phyloP scores from a whole-genome alignment of 2,329 filamentous ascomycete species.

The Emmonsiellopsis sp. region DNA sequence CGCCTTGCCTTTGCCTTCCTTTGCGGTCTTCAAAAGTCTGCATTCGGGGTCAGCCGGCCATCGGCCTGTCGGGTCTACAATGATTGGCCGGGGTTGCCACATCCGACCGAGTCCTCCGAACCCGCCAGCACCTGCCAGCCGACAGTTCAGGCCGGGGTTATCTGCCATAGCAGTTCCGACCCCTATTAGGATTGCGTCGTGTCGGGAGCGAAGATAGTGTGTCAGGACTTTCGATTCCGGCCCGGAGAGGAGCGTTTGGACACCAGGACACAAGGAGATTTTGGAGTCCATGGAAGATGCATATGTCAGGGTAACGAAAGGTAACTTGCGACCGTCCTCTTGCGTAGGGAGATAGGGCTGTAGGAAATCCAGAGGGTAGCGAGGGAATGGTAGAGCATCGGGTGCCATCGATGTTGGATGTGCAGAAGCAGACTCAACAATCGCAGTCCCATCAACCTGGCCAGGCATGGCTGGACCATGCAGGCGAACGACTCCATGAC shows the following conservation, averaged over 20 bases:
- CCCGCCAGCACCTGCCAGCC: slow-evolving; percentile 53
- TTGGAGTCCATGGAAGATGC: slow-evolving; percentile 81
- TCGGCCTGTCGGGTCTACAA: slow-evolving; percentile 69
- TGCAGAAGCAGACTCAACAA: background rate
- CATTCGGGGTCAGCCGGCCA: slow-evolving; percentile 55
- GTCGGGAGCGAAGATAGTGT: slow-evolving; percentile 74
- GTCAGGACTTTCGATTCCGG: slow-evolving; percentile 84
- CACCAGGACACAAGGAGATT: slow-evolving; percentile 64
- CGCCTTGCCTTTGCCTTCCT: slow-evolving; percentile 56
- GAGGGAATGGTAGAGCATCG: slow-evolving; percentile 37
- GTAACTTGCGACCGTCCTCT: slow-evolving; percentile 27
- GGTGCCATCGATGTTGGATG: slow-evolving; percentile 16
- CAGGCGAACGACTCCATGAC: slow-evolving; percentile 31
- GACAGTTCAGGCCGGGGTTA: slow-evolving; percentile 76
- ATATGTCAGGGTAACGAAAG: slow-evolving; percentile 72
- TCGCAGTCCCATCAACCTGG: slow-evolving; percentile 5
- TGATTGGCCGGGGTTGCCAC: slow-evolving; percentile 67
- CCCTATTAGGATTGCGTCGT: slow-evolving; percentile 78
- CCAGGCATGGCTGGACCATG: slow-evolving; percentile 11
- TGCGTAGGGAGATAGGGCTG: slow-evolving; percentile 41
- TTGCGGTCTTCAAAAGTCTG: slow-evolving; percentile 58
- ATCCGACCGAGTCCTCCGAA: slow-evolving; percentile 44
- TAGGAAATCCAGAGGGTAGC: slow-evolving; percentile 37
- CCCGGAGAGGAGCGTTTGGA: slow-evolving; percentile 76
- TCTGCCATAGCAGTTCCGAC: slow-evolving; percentile 77